Conservation (phyloP, 805 yeast genomes). For the Candida sphagnicola region DNA sequence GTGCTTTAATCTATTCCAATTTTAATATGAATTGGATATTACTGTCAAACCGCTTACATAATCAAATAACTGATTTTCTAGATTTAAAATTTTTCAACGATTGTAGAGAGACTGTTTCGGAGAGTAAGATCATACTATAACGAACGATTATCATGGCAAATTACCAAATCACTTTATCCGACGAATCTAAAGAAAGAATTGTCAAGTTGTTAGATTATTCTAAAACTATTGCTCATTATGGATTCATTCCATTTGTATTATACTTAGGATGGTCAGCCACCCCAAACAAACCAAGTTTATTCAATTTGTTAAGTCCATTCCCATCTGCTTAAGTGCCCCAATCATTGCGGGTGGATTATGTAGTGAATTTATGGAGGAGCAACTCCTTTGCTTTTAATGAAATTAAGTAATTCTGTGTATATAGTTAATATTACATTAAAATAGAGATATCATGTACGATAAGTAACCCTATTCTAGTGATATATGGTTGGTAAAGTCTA, state of each 20-base stretch:
- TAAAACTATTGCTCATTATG: conserved; percentile 87
- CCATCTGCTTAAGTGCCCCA: conserved; percentile 56
- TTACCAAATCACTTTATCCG: conserved; percentile 37
- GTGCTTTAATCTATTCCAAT: too few relatives aligned
- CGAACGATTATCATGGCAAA: conserved; percentile 1
- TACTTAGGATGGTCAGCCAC: conserved; percentile 75
- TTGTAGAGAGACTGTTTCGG: too few relatives aligned
- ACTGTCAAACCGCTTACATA: too few relatives aligned
- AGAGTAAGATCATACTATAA: too few relatives aligned
- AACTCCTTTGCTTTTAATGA: too few relatives aligned
- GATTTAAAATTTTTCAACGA: neutral
- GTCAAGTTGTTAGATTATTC: conserved; percentile 76
- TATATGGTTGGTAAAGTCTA: too few relatives aligned
- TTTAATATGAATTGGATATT: too few relatives aligned
- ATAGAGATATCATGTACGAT: too few relatives aligned
- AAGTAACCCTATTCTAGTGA: too few relatives aligned
- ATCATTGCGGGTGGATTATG: too few relatives aligned
- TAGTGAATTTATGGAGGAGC: too few relatives aligned
- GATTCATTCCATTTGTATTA: conserved; percentile 93
- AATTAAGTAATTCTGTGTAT: conserved; percentile 3
- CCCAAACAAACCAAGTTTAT: conserved; percentile 77
- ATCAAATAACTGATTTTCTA: too few relatives aligned
- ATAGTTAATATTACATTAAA: conserved; percentile 2
- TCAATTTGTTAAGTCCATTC: conserved; percentile 73
- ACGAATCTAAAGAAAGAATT: conserved; percentile 75